phyloP scores from a whole-genome alignment of 306 rosid species.

The Malus domestica region ASM211411v1 NC_041800.1:3870001-3870500 shows the following conservation, averaged over 20 bases:
- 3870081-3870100: constrained; percentile 17
- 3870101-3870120: constrained; percentile 9
- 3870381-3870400: no score
- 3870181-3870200: constrained; percentile 56
- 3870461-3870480: neutral
- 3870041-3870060: constrained; percentile 82
- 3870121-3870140: neutral
- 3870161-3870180: constrained; percentile 60
- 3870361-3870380: neutral
- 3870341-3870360: neutral
- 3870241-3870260: constrained; percentile 84
- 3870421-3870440: neutral
- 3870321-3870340: neutral
- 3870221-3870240: constrained; percentile 65
- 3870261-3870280: constrained; percentile 36
- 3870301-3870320: neutral
- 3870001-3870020: constrained; percentile 85
- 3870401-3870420: neutral
- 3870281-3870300: neutral
- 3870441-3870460: neutral
- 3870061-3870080: constrained; percentile 76
- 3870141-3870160: constrained; percentile 1
- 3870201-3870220: constrained; percentile 73
- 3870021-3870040: constrained; percentile 88
- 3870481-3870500: neutral